phyloP scores from a whole-genome alignment of 371 early-diverging fungal species.

The Capniomyces stellatus region DNA sequence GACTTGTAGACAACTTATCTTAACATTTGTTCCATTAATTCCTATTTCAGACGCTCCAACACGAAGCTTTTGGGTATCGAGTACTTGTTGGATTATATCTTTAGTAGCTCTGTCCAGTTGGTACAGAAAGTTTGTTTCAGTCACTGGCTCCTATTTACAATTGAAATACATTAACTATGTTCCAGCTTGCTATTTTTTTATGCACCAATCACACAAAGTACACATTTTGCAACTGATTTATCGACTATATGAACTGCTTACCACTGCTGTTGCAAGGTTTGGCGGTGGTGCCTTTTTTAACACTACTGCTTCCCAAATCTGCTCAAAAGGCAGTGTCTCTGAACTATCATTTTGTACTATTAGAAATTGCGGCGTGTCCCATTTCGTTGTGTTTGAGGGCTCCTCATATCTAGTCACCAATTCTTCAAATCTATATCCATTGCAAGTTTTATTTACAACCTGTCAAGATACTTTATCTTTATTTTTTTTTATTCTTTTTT shows the following conservation, averaged over 20 bases:
- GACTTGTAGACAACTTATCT: too few relatives aligned
- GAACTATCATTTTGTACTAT: conserved; percentile 47
- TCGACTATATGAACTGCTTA: not conserved
- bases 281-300: conserved; percentile 62
- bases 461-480: too few relatives aligned
- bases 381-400: conserved; percentile 70
- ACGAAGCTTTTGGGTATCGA: conserved; percentile 64
- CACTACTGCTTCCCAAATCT: conserved; percentile 62
- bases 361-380: conserved; percentile 91
- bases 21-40: too few relatives aligned
- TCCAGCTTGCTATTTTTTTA: too few relatives aligned
- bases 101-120: conserved; percentile 69
- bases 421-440: conserved; percentile 47
- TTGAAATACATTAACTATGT: too few relatives aligned
- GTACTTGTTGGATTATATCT: conserved; percentile 55
- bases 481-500: conserved; percentile 27
- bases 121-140: conserved; percentile 74
- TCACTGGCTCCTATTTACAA: conserved; percentile 45
- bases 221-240: too few relatives aligned
- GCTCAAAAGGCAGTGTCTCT: conserved; percentile 33
- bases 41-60: too few relatives aligned
- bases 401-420: conserved; percentile 84
- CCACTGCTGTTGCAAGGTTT: conserved; percentile 53
- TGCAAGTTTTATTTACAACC: too few relatives aligned
- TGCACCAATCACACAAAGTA: too few relatives aligned